Evolutionary conservation across 2,329 filamentous ascomycete species (phyloP), one percentile per base, ranked within the genome.

Genomic region (Beauveria brongniartii): DNA sequence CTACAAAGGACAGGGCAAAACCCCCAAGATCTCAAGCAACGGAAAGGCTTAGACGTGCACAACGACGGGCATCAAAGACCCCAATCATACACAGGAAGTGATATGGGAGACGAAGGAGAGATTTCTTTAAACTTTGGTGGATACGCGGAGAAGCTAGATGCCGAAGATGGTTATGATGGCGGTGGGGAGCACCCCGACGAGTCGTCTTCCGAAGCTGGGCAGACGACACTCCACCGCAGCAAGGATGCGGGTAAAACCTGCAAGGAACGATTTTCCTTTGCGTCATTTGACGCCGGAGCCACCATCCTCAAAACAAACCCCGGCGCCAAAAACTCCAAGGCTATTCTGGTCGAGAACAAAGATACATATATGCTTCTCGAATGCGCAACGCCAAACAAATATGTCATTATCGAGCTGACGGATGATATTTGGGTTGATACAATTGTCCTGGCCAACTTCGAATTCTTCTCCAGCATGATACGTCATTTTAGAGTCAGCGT

Each of bases 391-490:
- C 79, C 87, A 67, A 93, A 95, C 77, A 97, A 97, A 74, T 97
- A 95, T 70, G 81, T 97, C 64, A 92, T 97, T 63, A 85, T 99
- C 63, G 94, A 99, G 75, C 80, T 99, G 34, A 97, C 91, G 73
- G 91, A 96, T 69, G 84, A 87, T 61, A 85, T 88, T 61, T 81
- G 96, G 50, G 89, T 99, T 62, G 94, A 99, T 71, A 99, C 94
- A 0, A 81, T 99, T 46, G 94, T 97, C n/a, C 81, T 99, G 59
- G 94, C 93, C 64, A 99, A 99, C 72, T 99, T 95, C 68, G 94
- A 99, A 73, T 99, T 99, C 78, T 99, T 99, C 78, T 96, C 92
- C 60, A 97, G 92, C 71, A 97, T 96, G 82, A 90, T 97, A 67
- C 88, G 92, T 58, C 89, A 87, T 53, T 97, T 99, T 72, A 84